Evolutionary conservation across 1,284 basidiomycete genomes (phyloP), one percentile per base, ranked within the genome.

Genomic region (Vanrija sp.): DNA sequence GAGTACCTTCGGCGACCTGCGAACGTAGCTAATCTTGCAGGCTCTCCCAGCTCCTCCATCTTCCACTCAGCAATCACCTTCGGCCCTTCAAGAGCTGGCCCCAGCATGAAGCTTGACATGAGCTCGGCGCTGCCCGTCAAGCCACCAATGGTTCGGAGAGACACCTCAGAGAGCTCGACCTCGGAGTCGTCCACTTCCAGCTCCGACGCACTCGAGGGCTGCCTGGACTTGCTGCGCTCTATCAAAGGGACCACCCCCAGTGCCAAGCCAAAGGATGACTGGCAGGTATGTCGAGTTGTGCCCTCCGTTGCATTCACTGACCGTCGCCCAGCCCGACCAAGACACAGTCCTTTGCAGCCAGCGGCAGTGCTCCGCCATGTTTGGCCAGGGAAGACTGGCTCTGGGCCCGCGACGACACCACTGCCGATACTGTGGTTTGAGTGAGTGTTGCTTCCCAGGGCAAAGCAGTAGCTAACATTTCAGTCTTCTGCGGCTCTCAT

Each of bases 361-460:
- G 53, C 67, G 69, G 8, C 57, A 65, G 37, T 73, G 72, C 62
- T 66, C 66, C 3, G 62, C 66, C 54, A 64, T 70, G 60, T 73
- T 73, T 47, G 60, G 57, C 10, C 62, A 66, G n/a, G 51, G 61
- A 31, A 54, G 60, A 18, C 64, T 69, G 43, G 49, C 70, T 3
- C 48, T 68, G 24, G 61, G 63, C 35, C 65, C 67, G 14, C 57
- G 72, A 7, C 59, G 71, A 27, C 72, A 74, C 52, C 72, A 74
- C 61, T 74, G 72, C 54, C 64, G 72, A 1, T 44, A 62, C 35
- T 74, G 72, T 42, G 72, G 72, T 15, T 56, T 61, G 36, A 57
- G 31, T 31, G 31, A 31, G 31, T 31, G 31, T 14, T 14, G 31
- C 12, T 31, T 2, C 31, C 31, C 4, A 14, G 31, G 12, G 4